Evolutionary conservation across 345 rosid species (phyloP).

Genomic region (Syzygium oleosum): DNA sequence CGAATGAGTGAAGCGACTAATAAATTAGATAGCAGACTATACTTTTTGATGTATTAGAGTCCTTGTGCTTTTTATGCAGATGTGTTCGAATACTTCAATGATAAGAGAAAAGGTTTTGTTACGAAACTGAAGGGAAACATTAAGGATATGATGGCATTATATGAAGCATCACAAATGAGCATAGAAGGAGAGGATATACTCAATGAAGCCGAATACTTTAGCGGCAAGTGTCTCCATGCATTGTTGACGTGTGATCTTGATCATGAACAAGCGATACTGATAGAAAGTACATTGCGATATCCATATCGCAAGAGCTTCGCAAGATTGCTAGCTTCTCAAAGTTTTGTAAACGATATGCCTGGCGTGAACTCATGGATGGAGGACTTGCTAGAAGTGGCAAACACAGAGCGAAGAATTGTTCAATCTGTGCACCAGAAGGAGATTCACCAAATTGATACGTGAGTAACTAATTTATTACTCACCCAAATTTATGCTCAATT

Average conservation of each 20-base stretch:
- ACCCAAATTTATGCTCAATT: background rate
- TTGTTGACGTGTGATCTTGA: background rate
- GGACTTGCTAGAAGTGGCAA: conserved; percentile 8
- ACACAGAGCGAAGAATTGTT: background rate
- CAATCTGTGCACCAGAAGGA: background rate
- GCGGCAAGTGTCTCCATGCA: background rate
- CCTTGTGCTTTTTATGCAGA: conserved; percentile 5
- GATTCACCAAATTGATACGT: background rate
- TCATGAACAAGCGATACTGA: background rate
- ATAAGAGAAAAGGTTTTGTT: conserved; percentile 1
- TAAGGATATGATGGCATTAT: conserved; percentile 22
- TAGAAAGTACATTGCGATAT: background rate
- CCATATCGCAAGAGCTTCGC: conserved; percentile 6
- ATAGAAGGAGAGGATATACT: conserved; percentile 36
- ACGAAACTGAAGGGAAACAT: background rate
- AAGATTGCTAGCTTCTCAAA: background rate
- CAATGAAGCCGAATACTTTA: conserved; percentile 15
- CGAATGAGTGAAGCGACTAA: background rate
- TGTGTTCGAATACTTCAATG: conserved; percentile 17
- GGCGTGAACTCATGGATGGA: conserved; percentile 1
- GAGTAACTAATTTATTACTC: background rate
- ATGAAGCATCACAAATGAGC: conserved; percentile 50
- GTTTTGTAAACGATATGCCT: background rate
- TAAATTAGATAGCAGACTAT: background rate
- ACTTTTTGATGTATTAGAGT: background rate